Evolutionary conservation across 2,329 filamentous ascomycete genomes (phyloP), one percentile per base, ranked within the genome.

Genomic region (Cordyceps farinosa): DNA sequence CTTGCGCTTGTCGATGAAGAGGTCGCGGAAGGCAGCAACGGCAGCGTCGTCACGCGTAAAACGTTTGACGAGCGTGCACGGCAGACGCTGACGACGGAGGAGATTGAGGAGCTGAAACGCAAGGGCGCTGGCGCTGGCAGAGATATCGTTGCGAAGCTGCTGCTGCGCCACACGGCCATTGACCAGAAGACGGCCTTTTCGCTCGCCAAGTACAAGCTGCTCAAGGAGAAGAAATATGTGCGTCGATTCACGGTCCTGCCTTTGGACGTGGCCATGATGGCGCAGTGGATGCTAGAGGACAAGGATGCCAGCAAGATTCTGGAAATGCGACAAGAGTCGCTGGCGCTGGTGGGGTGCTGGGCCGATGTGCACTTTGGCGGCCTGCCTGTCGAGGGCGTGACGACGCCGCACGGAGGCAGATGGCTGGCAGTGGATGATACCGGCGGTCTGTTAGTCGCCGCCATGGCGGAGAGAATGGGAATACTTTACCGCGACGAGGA

Each of bases 171-270:
- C 75, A 88, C 90, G 22, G 90, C 89, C 1, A 83, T 99, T 50
- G 92, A 96, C 68, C 90, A 98, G 78, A 99, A 99, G 82, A 98
- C 95, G 0, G 84, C 87, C 0, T 99, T 96, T 72, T 96, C 92
- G 2, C 80, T 97, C 64, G 93, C 94, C 50, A 99, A 99, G 76
- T 99, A 99, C 77, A 97, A 95, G 71, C 80, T 98, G 22, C 83
- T 96, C 52, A 99, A 99, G 79, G 90, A 91, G 67, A 93, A 89
- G 73, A 99, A 99, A 77, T 98, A 96, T 74, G 84, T 98, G 67
- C 88, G 90, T 70, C 84, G 92, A 13, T 98, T 99, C 71, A 91
- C 90, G 0, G 86, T 95, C 1, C 75, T 96, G 58, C 94, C 94
- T 0, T 78, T 98, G 68, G 92, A 97, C 71, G 87, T 96, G 15